Conservation (phyloP, 2,329 filamentous ascomycete genomes). For the Pseudogymnoascus pannorum region DNA sequence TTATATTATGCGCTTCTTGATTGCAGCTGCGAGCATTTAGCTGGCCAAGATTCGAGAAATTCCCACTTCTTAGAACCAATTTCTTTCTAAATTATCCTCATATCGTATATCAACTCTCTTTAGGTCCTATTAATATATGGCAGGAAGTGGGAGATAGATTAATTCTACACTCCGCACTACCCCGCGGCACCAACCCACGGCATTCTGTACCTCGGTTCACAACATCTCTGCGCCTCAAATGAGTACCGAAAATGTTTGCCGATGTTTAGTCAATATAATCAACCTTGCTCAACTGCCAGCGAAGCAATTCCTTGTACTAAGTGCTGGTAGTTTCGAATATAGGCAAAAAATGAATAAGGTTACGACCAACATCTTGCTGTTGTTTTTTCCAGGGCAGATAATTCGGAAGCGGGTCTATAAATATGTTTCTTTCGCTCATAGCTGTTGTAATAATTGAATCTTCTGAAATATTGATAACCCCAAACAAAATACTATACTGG, state of each 20-base stretch:
- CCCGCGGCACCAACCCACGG: not conserved
- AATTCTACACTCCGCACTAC: not conserved
- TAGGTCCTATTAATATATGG: not conserved
- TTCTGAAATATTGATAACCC: not conserved
- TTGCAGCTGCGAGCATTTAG: not conserved
- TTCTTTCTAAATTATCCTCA: too few species aligned
- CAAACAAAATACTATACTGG: not conserved
- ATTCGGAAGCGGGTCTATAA: not conserved
- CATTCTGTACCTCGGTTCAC: not conserved
- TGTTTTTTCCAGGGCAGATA: not conserved
- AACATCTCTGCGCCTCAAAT: not conserved
- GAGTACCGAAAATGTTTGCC: not conserved
- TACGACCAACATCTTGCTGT: not conserved
- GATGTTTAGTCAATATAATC: not conserved
- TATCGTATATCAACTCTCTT: too few species aligned
- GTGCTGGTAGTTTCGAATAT: not conserved
- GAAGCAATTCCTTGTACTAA: not conserved
- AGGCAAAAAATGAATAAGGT: not conserved
- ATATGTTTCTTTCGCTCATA: not conserved
- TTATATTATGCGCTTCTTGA: not conserved
- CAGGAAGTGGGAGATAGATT: not conserved
- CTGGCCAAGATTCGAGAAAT: too few species aligned
- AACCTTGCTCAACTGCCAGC: not conserved
- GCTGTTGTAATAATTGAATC: not conserved
- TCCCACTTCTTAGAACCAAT: too few species aligned